Base-by-base conservation (phyloP, 192 early-diverging fungal genomes). In the Linnemannia elongata region DNA sequence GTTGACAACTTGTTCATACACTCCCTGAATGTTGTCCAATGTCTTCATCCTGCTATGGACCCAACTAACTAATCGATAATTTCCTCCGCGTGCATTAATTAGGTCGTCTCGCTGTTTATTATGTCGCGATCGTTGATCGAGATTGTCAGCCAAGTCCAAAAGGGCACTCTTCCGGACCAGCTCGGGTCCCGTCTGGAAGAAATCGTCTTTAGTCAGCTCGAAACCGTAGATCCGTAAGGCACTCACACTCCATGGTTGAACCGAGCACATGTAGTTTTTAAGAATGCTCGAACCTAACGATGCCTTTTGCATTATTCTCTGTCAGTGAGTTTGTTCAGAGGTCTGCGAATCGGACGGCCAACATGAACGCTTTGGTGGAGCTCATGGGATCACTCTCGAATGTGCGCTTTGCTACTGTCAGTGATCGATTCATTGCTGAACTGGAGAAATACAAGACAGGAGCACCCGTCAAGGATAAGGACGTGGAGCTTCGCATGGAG, bases 331-430 rank as follows among this genome's bases (percentile, higher is more conserved):
- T 91, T 20, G 89, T 96, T 73, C 89, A 94, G 68, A 86, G 93
- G 35, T 96, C 95, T 17, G 89, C 92, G 17, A 97, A 97, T 85
- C 93, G 96, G 20, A 93, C 94, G 74, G 96, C 97, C 18, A 98
- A 97, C 88, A 94, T 97, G 87, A 96, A 98, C 69, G 87, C 98
- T 22, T 97, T 97, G 88, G 95, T 97, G 5, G 95, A 97, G 81
- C 92, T 99, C n/a, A 96, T 98, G 87, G 99, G 99, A 8, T 91
- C 94, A 30, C 89, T 99, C 30, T 99, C 98, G 0, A 94, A 93
- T 57, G 95, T 98, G 68, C 89, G 96, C 54, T 99, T 99, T 85
- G 93, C 95, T 8, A 96, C 97, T 13, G 97, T 99, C 77, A 96
- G 95, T 69, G 98, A 98, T 82, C 92, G 97, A 49, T 99, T 99